A percentile compares a stretch with the other conserved stretches of the same genome.
These are phyloP conservation scores for Gnomoniopsis sp. DNA, from an alignment of 2,329 filamentous ascomycete species.

Conservation along the genomic window DNA sequence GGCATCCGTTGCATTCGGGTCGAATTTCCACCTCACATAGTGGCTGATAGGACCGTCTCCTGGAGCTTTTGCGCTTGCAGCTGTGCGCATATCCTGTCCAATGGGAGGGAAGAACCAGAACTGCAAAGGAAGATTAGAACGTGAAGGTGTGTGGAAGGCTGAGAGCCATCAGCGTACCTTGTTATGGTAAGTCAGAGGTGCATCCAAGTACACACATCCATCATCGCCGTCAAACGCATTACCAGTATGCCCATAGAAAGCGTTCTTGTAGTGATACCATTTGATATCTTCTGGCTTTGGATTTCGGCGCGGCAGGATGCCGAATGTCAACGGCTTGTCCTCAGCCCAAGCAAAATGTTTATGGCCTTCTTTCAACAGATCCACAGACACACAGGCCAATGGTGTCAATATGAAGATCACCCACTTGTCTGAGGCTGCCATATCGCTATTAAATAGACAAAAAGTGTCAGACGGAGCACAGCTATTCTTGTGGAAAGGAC, in stretches of 20 bases:
- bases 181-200: constrained; percentile 7
- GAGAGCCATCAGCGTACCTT: not conserved
- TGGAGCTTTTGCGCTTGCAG: constrained; percentile 3
- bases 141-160: no score
- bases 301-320: constrained; percentile 2
- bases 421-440: constrained; percentile 4
- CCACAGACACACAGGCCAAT: not conserved
- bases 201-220: constrained; percentile 5
- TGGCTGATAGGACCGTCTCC: constrained; percentile 2
- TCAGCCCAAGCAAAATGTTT: constrained; percentile 13
- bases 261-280: constrained; percentile 9
- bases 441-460: not conserved
- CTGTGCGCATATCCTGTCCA: constrained; percentile 9
- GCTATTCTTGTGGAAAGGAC: not conserved
- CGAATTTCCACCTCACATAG: constrained; percentile 12
- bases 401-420: constrained; percentile 10
- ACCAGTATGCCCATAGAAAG: constrained; percentile 8
- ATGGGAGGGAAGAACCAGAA: constrained; percentile 11
- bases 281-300: constrained; percentile 7
- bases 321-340: constrained; percentile 8
- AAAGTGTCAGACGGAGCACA: not conserved
- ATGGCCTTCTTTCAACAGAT: constrained; percentile 7
- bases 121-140: not conserved
- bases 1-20: not conserved
- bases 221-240: constrained; percentile 10